A percentile compares a stretch with the other conserved stretches of the same genome.
Evolutionary conservation across 2,329 filamentous ascomycete species (phyloP).

Genomic region (Fusarium musae): DNA sequence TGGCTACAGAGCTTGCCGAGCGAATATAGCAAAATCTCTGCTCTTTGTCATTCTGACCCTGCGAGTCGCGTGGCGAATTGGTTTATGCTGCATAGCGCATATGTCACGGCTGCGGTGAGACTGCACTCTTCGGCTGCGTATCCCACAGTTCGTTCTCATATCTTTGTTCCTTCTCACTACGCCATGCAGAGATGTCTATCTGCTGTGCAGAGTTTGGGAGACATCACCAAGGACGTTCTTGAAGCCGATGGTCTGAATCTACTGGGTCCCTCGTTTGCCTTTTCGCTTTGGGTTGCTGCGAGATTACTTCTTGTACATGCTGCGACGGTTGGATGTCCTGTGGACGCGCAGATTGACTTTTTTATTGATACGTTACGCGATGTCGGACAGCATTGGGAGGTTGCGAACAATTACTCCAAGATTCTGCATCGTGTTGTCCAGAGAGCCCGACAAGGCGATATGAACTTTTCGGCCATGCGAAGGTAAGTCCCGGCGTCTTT

Average conservation of each 20-base stretch:
- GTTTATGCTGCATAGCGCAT: constrained; percentile 59
- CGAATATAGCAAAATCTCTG: constrained; percentile 58
- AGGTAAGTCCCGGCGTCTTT: constrained; percentile 44
- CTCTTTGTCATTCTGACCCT: constrained; percentile 57
- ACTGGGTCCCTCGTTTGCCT: constrained; percentile 56
- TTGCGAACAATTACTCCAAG: constrained; percentile 56
- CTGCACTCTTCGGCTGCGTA: constrained; percentile 58
- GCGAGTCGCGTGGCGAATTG: constrained; percentile 59
- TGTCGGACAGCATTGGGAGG: constrained; percentile 57
- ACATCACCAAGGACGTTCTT: constrained; percentile 56
- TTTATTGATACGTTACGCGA: constrained; percentile 56
- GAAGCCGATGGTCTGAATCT: constrained; percentile 57
- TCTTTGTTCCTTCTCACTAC: constrained; percentile 57
- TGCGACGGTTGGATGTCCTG: constrained; percentile 50
- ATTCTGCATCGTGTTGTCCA: constrained; percentile 54
- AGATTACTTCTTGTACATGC: constrained; percentile 55
- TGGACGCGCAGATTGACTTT: constrained; percentile 56
- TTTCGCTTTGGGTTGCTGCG: constrained; percentile 58
- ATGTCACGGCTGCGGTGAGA: constrained; percentile 56
- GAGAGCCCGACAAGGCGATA: constrained; percentile 50
- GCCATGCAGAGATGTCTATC: constrained; percentile 58
- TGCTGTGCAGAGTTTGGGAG: constrained; percentile 56
- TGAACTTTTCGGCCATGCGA: constrained; percentile 54
- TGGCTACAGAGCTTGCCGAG: constrained; percentile 57
- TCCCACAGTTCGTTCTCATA: constrained; percentile 52